Conservation (phyloP, 2,329 filamentous ascomycete species). For the Penicillium hesseltinei region DNA sequence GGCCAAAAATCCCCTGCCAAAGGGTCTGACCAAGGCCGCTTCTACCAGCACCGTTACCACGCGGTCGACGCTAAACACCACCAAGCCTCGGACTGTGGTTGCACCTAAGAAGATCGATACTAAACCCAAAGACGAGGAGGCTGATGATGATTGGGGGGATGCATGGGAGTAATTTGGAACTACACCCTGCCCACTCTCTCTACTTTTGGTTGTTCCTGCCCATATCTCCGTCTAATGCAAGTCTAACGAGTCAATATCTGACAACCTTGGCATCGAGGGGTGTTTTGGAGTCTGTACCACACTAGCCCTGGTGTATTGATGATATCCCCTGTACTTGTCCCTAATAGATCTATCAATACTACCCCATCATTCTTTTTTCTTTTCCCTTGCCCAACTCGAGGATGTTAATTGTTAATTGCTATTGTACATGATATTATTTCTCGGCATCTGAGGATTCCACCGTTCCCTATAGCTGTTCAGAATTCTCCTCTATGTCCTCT, state of each 20-base stretch:
- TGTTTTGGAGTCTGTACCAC: neutral
- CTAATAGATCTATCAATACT: neutral
- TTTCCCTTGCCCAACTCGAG: neutral
- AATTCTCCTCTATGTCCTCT: neutral
- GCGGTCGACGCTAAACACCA: slow-evolving; percentile 40
- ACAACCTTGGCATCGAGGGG: neutral
- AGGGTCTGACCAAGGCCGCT: slow-evolving; percentile 69
- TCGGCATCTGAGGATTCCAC: neutral
- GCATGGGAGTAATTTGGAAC: slow-evolving; percentile 45
- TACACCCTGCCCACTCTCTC: neutral
- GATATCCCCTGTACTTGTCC: neutral
- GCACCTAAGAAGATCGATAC: slow-evolving; percentile 67
- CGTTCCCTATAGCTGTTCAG: neutral
- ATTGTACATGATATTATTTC: neutral
- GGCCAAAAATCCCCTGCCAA: slow-evolving; percentile 70
- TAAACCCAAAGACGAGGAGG: slow-evolving; percentile 52
- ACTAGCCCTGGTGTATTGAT: neutral
- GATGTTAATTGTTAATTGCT: neutral
- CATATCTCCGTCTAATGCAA: neutral
- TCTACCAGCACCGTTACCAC: slow-evolving; percentile 34
- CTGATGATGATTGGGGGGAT: slow-evolving; percentile 51
- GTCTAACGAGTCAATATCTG: neutral
- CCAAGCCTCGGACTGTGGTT: slow-evolving; percentile 50
- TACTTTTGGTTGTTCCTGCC: neutral
- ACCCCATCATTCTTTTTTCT: neutral